Percentiles rank a stretch among this genome's conserved stretches.
Evolutionary conservation across 148 eudicot genomes (phyloP).

Genomic region (Cornus controversa): DNA sequence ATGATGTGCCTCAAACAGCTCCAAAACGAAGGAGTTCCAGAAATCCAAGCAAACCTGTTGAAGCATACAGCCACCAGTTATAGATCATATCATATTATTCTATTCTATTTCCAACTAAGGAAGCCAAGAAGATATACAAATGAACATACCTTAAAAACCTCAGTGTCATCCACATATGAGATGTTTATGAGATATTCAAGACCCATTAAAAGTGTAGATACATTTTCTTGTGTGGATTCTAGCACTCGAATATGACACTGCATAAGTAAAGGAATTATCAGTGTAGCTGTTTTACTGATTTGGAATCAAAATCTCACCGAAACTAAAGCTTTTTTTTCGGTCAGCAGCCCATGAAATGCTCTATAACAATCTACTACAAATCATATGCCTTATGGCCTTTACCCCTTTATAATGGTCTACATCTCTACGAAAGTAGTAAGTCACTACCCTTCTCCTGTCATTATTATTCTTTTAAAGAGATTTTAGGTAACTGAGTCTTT

Average conservation of each 20-base stretch:
- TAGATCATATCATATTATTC: not conserved
- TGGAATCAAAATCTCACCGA: slow-evolving; percentile 1
- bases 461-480: no score
- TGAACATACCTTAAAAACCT: slow-evolving; percentile 81
- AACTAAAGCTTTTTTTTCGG: not conserved
- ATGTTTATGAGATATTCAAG: slow-evolving; percentile 91
- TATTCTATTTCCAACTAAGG: not conserved
- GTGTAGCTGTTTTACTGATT: not conserved
- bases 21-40: slow-evolving; percentile 86
- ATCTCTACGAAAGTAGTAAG: not conserved
- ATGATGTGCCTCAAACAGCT: slow-evolving; percentile 78
- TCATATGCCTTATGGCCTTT: not conserved
- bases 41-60: slow-evolving; percentile 96
- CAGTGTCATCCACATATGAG: slow-evolving; percentile 96
- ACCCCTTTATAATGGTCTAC: not conserved
- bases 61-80: not conserved
- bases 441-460: not conserved
- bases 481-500: not conserved
- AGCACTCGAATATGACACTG: slow-evolving; percentile 91
- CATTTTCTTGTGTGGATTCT: slow-evolving; percentile 77
- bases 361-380: not conserved
- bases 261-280: slow-evolving; percentile 19
- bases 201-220: slow-evolving; percentile 65
- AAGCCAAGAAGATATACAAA: not conserved
- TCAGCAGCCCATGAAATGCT: not conserved